These are phyloP conservation scores for Stagonosporopsis cucurbitacearum DNA, from an alignment of 2,329 filamentous ascomycete genomes.

Conservation along the genomic window DNA sequence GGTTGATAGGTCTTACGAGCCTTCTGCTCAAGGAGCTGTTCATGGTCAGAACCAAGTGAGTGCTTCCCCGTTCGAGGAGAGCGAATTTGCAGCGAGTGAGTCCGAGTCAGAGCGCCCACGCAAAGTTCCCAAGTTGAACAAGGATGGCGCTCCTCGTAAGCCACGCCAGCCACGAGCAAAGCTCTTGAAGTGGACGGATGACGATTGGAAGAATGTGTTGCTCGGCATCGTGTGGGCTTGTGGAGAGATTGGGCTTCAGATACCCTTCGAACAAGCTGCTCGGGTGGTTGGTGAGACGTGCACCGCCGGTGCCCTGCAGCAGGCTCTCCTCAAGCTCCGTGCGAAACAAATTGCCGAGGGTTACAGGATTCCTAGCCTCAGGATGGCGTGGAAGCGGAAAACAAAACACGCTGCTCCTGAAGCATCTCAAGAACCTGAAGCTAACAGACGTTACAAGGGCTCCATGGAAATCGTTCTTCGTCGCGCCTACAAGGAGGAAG, in stretches of 20 bases:
- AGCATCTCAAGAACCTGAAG: conserved; percentile 5
- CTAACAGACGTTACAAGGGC: conserved; percentile 16
- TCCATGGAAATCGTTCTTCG: conserved; percentile 12
- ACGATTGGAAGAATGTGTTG: conserved; percentile 37
- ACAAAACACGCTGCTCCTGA: conserved; percentile 12
- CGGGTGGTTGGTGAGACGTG: conserved; percentile 30
- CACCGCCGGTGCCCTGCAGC: conserved; percentile 41
- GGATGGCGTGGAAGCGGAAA: conserved; percentile 36
- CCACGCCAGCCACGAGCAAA: conserved; percentile 37
- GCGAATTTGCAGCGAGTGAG: conserved; percentile 25
- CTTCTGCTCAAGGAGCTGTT: not conserved
- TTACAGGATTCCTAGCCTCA: conserved; percentile 28
- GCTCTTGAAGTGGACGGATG: conserved; percentile 40
- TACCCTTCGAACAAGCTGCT: conserved; percentile 42
- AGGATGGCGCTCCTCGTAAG: conserved; percentile 38
- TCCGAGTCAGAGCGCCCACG: conserved; percentile 16
- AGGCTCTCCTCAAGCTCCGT: conserved; percentile 43
- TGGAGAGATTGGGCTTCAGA: conserved; percentile 35
- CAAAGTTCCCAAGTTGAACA: conserved; percentile 36
- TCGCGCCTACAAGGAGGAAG: not conserved
- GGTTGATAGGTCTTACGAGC: not conserved
- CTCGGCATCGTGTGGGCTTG: conserved; percentile 42
- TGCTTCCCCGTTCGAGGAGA: conserved; percentile 18
- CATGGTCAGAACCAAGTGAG: conserved; percentile 15
- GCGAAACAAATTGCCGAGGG: conserved; percentile 31